These are phyloP conservation scores for Saccharomycopsis sp. DNA, from an alignment of 805 yeast species.

Conservation along the genomic window DNA sequence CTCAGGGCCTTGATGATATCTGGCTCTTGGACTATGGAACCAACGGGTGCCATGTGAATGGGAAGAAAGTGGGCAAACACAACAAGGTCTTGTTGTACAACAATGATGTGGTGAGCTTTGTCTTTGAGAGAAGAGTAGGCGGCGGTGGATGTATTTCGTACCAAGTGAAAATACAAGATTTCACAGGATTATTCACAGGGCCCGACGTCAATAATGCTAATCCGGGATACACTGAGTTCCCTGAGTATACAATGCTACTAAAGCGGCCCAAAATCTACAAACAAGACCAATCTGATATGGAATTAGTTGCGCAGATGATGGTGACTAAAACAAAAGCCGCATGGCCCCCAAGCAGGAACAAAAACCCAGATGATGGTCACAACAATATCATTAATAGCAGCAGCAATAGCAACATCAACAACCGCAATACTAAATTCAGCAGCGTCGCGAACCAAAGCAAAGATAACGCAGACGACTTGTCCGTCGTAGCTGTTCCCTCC, in stretches of 20 bases:
- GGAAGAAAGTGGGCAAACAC: conserved; percentile 48
- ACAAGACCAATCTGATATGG: too few relatives aligned
- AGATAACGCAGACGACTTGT: conserved; percentile 5
- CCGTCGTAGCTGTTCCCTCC: conserved; percentile 5
- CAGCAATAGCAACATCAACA: not conserved
- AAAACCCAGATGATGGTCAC: too few relatives aligned
- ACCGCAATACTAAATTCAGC: too few relatives aligned
- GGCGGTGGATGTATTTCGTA: too few relatives aligned
- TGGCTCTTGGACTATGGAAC: conserved; percentile 79
- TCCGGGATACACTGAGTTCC: too few relatives aligned
- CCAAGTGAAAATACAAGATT: conserved; percentile 47
- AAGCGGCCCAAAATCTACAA: too few relatives aligned
- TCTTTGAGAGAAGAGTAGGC: conserved; percentile 48
- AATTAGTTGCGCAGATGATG: too few relatives aligned
- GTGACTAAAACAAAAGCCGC: too few relatives aligned
- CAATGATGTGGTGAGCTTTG: conserved; percentile 52
- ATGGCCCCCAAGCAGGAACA: too few relatives aligned
- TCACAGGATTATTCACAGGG: conserved; percentile 48
- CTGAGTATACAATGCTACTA: too few relatives aligned
- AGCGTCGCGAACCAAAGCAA: conserved; percentile 18
- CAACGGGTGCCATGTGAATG: conserved; percentile 69
- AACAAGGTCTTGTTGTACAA: conserved; percentile 51
- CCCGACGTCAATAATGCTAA: too few relatives aligned
- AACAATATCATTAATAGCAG: too few relatives aligned
- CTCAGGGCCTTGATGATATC: conserved; percentile 61